phyloP scores from a whole-genome alignment of 257 asterid species.

The Fraxinus quadrangulata region DNA sequence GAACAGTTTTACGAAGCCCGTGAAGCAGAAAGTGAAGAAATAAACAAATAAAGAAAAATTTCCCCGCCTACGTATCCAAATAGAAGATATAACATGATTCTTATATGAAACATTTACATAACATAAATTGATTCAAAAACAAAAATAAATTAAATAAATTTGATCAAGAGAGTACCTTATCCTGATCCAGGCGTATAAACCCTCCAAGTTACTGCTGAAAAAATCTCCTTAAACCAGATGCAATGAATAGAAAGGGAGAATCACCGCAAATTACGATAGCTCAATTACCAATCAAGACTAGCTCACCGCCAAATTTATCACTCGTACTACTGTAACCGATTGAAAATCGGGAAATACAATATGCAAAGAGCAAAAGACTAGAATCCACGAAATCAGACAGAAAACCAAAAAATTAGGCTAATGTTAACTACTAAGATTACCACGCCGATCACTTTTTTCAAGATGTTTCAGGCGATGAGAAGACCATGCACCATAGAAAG shows the following conservation, averaged over 20 bases:
- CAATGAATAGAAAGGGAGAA: no score
- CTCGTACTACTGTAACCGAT: conserved; percentile 19
- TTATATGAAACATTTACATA: no score
- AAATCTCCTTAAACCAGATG: no score
- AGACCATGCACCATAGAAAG: conserved; percentile 56
- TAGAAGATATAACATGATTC: no score
- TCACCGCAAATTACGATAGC: conserved; percentile 19
- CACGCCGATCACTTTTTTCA: conserved; percentile 66
- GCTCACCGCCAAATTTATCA: conserved; percentile 22
- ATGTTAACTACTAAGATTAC: conserved; percentile 76
- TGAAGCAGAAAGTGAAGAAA: no score
- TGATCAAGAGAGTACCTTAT: no score
- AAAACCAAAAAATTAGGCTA: not conserved
- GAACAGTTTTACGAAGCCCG: not conserved
- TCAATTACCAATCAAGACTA: conserved; percentile 25
- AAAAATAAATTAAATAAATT: no score
- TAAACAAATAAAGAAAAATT: no score
- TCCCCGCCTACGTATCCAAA: no score
- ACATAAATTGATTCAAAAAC: no score
- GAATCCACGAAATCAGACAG: conserved; percentile 5
- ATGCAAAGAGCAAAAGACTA: conserved; percentile 14
- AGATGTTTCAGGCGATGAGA: conserved; percentile 78
- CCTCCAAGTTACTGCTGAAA: no score
- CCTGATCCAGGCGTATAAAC: no score
- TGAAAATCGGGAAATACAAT: conserved; percentile 31